Percentiles rank a stretch among this genome's conserved stretches.
These are phyloP conservation scores for Populus hybrid DNA, from an alignment of 441 rosid genomes.

Conservation along the genomic window DNA sequence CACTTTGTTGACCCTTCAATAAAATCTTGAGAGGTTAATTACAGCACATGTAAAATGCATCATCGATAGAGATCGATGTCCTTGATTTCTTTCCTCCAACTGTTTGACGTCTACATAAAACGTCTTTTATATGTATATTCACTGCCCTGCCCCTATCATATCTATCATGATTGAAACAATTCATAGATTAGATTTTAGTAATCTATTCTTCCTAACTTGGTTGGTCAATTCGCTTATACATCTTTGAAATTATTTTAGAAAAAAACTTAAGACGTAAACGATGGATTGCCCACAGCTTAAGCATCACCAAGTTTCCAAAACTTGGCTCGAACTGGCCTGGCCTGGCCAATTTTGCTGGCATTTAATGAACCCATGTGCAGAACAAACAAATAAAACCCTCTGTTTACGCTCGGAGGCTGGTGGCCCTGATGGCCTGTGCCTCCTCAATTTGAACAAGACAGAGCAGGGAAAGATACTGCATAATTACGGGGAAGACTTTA, in stretches of 20 bases:
- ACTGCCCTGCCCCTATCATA: neutral
- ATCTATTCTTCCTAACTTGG: neutral
- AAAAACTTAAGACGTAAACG: neutral
- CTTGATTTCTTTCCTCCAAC: neutral
- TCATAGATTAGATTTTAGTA: no score
- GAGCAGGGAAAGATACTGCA: no score
- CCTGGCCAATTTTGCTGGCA: no score
- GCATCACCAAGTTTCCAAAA: no score
- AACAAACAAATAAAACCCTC: no score
- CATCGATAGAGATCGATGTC: neutral
- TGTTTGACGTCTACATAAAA: neutral
- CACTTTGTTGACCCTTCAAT: constrained; percentile 7
- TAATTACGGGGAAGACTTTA: no score
- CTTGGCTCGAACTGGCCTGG: no score
- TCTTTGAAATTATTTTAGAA: neutral
- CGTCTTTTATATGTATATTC: neutral
- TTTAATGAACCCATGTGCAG: no score
- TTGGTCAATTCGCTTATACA: neutral
- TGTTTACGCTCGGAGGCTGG: no score
- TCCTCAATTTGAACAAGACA: no score
- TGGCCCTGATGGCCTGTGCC: no score
- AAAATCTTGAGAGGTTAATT: neutral
- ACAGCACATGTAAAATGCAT: neutral
- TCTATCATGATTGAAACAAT: constrained; percentile 1
- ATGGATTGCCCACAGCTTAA: no score